Conservation (phyloP, 73 alveolate species). For the Stentor coeruleus region DNA sequence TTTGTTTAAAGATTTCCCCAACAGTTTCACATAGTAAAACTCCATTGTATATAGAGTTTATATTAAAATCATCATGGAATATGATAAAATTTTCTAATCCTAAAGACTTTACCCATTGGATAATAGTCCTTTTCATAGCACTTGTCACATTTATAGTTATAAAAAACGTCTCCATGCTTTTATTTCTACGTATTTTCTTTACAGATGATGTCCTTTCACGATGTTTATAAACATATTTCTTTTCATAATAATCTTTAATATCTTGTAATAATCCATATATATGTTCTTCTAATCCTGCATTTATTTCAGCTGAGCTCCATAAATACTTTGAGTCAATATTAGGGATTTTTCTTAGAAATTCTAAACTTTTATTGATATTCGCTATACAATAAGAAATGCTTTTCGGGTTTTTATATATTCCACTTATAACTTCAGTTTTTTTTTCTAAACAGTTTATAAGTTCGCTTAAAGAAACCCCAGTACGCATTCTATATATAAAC, state of each 20-base stretch:
- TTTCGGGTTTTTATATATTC: slow-evolving; percentile 44
- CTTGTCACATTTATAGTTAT: neutral
- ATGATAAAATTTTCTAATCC: neutral
- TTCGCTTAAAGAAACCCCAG: slow-evolving; percentile 59
- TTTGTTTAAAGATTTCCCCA: neutral
- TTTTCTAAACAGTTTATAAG: slow-evolving; percentile 61
- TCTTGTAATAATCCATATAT: neutral
- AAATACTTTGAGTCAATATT: neutral
- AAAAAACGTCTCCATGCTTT: neutral
- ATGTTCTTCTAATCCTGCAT: slow-evolving; percentile 9
- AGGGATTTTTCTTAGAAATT: slow-evolving; percentile 52
- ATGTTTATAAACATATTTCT: neutral
- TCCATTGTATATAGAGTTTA: neutral
- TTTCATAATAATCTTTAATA: neutral
- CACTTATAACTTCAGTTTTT: slow-evolving; percentile 52
- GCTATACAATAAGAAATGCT: slow-evolving; percentile 47
- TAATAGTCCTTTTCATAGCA: neutral
- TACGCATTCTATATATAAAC: slow-evolving; percentile 9
- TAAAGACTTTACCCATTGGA: neutral
- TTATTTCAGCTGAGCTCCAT: slow-evolving; percentile 14
- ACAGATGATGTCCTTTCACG: neutral
- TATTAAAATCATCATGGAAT: neutral
- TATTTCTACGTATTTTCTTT: neutral
- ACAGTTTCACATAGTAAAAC: neutral
- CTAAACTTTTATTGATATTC: slow-evolving; percentile 56